These are phyloP conservation scores for Asterionellopsis glacialis DNA, from an alignment of 108 stramenopile genomes.

Conservation along the genomic window DNA sequence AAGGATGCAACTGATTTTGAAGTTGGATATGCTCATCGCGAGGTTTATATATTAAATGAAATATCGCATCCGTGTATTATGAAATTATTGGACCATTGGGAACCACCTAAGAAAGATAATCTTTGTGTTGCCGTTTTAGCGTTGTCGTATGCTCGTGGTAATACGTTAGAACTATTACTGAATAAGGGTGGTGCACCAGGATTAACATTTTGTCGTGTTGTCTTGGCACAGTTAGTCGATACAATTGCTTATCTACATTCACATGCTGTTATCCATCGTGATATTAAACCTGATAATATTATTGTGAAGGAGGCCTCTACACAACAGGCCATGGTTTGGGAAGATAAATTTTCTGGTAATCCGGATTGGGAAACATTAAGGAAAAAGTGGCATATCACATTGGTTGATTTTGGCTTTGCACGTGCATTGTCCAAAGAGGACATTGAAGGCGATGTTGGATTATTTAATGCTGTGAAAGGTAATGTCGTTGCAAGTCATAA, in stretches of 20 bases:
- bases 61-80: constrained; percentile 64
- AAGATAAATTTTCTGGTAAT: neutral
- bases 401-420: constrained; percentile 82
- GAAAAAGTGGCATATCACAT: constrained; percentile 49
- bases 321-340: constrained; percentile 8
- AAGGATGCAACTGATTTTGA: constrained; percentile 8
- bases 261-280: constrained; percentile 70
- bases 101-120: constrained; percentile 4
- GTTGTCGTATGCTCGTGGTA: constrained; percentile 32
- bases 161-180: constrained; percentile 47
- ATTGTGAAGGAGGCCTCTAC: neutral
- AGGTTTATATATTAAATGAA: constrained; percentile 46
- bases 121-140: constrained; percentile 15
- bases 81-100: constrained; percentile 36
- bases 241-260: constrained; percentile 64
- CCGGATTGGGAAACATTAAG: constrained; percentile 15
- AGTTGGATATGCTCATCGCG: constrained; percentile 28
- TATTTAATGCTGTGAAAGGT: neutral
- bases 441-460: constrained; percentile 18
- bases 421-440: constrained; percentile 46
- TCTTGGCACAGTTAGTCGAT: constrained; percentile 52
- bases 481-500: neutral
- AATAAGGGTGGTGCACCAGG: constrained; percentile 54
- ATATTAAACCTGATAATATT: constrained; percentile 73
- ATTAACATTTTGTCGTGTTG: constrained; percentile 39